These are phyloP conservation scores for Peronospora tabacina DNA, from an alignment of 352 stramenopile genomes.

Conservation along the genomic window DNA sequence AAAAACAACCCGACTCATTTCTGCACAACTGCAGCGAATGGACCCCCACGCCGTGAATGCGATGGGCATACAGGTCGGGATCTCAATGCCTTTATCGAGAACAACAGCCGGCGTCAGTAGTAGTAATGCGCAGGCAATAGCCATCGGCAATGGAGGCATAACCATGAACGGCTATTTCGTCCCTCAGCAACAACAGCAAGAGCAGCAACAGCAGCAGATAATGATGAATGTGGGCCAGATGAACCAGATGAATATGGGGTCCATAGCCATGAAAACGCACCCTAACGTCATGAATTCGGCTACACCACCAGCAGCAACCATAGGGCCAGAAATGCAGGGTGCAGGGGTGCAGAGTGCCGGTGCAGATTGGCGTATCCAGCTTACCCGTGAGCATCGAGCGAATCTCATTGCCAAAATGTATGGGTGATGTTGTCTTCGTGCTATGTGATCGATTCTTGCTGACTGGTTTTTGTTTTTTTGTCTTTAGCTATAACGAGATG, in stretches of 20 bases:
- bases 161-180: slow-evolving; percentile 35
- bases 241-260: slow-evolving; percentile 50
- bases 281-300: slow-evolving; percentile 36
- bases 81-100: slow-evolving; percentile 69
- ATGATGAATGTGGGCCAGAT: slow-evolving; percentile 61
- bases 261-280: slow-evolving; percentile 50
- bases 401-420: slow-evolving; percentile 85
- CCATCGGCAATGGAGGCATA: slow-evolving; percentile 42
- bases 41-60: slow-evolving; percentile 59
- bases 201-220: slow-evolving; percentile 38
- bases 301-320: slow-evolving; percentile 10
- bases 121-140: slow-evolving; percentile 33
- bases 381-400: slow-evolving; percentile 70
- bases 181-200: slow-evolving; percentile 27
- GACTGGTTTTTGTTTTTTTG: slow-evolving; percentile 1
- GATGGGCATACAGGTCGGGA: slow-evolving; percentile 50
- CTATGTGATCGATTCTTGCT: slow-evolving; percentile 5
- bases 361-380: slow-evolving; percentile 72
- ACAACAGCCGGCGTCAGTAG: slow-evolving; percentile 33
- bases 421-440: slow-evolving; percentile 7
- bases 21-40: slow-evolving; percentile 24
- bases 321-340: slow-evolving; percentile 17
- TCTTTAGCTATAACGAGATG: slow-evolving; percentile 70
- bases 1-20: slow-evolving; percentile 15
- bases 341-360: slow-evolving; percentile 23